These are phyloP conservation scores for Termitomyces bulborhizus DNA, from an alignment of 768 basidiomycete genomes.

Conservation along the genomic window DNA sequence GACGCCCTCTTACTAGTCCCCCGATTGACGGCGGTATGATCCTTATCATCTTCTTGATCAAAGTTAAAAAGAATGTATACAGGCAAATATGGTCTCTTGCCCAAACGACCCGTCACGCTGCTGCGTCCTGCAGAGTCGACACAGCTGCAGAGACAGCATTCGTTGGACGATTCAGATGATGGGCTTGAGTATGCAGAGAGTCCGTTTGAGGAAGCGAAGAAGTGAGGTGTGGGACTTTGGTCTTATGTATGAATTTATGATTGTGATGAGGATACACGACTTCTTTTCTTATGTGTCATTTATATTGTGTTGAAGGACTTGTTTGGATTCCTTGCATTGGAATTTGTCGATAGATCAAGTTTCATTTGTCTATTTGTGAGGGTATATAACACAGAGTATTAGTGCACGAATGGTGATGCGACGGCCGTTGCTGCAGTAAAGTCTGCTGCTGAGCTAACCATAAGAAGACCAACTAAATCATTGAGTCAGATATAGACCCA, in stretches of 20 bases:
- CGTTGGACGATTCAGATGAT: slow-evolving; percentile 43
- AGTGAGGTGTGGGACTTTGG: background rate
- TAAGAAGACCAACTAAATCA: slow-evolving; percentile 69
- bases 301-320: background rate
- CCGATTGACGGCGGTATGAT: slow-evolving; percentile 27
- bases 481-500: background rate
- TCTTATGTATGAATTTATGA: background rate
- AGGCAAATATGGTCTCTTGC: slow-evolving; percentile 68
- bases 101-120: slow-evolving; percentile 69
- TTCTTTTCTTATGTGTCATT: background rate
- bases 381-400: slow-evolving; percentile 13
- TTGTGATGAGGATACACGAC: background rate
- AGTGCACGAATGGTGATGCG: slow-evolving; percentile 34
- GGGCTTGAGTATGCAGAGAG: slow-evolving; percentile 72
- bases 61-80: background rate
- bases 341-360: background rate
- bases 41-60: background rate
- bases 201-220: slow-evolving; percentile 56
- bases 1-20: slow-evolving; percentile 9
- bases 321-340: background rate
- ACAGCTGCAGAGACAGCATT: slow-evolving; percentile 14
- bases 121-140: slow-evolving; percentile 24
- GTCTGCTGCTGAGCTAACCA: slow-evolving; percentile 62
- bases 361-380: background rate
- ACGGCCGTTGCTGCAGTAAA: slow-evolving; percentile 36